Conservation (phyloP, 2,329 filamentous ascomycete species). For the Colletotrichum zoysiae region DNA sequence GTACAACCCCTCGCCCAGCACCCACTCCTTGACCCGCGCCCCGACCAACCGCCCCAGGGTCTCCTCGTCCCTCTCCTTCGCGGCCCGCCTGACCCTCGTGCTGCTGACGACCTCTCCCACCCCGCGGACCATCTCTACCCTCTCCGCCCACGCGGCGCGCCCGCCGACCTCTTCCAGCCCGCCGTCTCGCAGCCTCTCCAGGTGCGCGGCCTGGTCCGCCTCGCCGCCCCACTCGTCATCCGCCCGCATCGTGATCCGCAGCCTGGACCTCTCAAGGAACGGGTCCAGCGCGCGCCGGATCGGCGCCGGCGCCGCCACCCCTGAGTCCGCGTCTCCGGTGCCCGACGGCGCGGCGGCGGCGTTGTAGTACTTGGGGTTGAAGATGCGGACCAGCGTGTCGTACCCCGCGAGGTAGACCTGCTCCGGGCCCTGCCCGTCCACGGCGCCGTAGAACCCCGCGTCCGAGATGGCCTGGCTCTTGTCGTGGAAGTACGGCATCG, state of each 20-base stretch:
- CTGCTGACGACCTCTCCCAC: conserved; percentile 62
- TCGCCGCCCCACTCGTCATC: conserved; percentile 71
- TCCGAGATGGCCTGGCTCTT: conserved; percentile 72
- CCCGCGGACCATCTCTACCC: conserved; percentile 71
- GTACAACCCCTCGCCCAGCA: conserved; percentile 70
- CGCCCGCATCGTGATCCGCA: conserved; percentile 74
- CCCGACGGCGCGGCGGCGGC: conserved; percentile 4
- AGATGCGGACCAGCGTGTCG: conserved; percentile 80
- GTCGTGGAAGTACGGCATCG: conserved; percentile 78
- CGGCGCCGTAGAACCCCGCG: conserved; percentile 56
- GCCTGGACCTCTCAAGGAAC: conserved; percentile 72
- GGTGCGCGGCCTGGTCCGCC: conserved; percentile 66
- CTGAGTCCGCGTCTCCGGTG: neutral
- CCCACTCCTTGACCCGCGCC: conserved; percentile 67
- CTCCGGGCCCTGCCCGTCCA: conserved; percentile 47
- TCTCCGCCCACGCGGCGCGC: conserved; percentile 67
- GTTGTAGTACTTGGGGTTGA: conserved; percentile 78
- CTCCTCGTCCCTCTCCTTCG: conserved; percentile 60
- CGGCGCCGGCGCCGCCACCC: conserved; percentile 43
- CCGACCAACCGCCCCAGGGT: conserved; percentile 68
- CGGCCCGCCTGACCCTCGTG: conserved; percentile 73
- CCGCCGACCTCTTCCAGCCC: conserved; percentile 67
- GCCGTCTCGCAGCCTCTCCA: conserved; percentile 62
- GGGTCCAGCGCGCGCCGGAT: conserved; percentile 69
- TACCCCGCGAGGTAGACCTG: conserved; percentile 81